Conservation (phyloP, 352 stramenopile species). For the Phytophthora syringae region DNA sequence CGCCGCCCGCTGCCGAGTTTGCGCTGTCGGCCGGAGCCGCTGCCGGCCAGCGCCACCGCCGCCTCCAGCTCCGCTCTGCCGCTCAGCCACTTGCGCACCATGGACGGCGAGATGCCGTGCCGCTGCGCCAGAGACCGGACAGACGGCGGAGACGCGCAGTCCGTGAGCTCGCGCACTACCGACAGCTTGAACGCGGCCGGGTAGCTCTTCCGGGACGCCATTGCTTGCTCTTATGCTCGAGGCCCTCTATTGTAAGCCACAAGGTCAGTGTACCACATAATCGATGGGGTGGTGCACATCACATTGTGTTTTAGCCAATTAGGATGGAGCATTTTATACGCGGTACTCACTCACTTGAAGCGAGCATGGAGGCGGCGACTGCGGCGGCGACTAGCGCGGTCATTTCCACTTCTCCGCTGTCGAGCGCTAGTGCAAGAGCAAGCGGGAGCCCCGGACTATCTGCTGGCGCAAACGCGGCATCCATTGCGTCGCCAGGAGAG, state of each 20-base stretch:
- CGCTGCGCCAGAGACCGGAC: conserved; percentile 29
- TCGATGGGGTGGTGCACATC: too few species aligned
- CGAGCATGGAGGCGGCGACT: conserved; percentile 25
- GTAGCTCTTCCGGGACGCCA: conserved; percentile 34
- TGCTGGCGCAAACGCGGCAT: background rate
- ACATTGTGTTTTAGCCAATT: conserved; percentile 34
- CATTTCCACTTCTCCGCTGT: conserved; percentile 9
- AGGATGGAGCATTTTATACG: background rate
- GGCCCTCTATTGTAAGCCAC: background rate
- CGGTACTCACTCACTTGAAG: conserved; percentile 17
- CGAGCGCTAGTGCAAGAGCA: conserved; percentile 2
- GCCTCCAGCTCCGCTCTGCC: conserved; percentile 33
- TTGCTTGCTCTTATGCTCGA: conserved; percentile 19
- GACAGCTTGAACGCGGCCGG: conserved; percentile 38
- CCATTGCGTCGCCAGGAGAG: conserved; percentile 16
- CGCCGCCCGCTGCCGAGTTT: conserved; percentile 37
- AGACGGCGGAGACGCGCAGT: conserved; percentile 4
- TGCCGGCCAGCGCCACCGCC: conserved; percentile 25
- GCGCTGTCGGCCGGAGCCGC: conserved; percentile 10
- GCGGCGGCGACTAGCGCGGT: conserved; percentile 6
- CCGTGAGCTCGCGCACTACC: conserved; percentile 32
- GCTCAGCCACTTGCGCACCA: conserved; percentile 38
- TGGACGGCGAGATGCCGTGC: conserved; percentile 37
- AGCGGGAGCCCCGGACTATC: conserved; percentile 9
- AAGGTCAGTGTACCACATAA: background rate